Base-by-base conservation (phyloP, 257 asterid genomes). In the Solanum commersonii region DNA sequence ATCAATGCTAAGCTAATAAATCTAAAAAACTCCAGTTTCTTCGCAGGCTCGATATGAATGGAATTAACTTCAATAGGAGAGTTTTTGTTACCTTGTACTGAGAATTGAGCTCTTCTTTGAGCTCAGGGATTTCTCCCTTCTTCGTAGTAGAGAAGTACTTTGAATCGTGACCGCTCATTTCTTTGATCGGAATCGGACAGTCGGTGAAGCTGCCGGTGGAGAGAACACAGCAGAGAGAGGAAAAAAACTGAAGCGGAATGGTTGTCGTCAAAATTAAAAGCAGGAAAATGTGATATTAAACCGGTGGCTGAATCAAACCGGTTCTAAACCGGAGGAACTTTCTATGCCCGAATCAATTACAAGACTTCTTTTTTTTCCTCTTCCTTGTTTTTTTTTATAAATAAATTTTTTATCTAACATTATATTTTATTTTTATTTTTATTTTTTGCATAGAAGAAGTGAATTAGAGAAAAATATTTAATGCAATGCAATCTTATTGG, bases 101-200 rank as follows among this genome's bases (percentile, higher is more conserved):
- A 78, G 99, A 97, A 95, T 97, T 96, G 85, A 95, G 99, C 72
- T 97, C 99, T 87, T 97, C 99, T 88, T 97, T 97, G 93, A 97
- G 99, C 94, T 97, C 99, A 33, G 99, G 99, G 86, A 97, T 97
- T 93, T 97, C 99, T 10, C 99, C 99, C 94, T 97, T 97, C 90
- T 97, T 97, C 88, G 99, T 97, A 88, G 99, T 97, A 90, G 99
- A 97, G 94, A 97, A 97, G 90, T 96, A 97, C 87, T 96, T 97
- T 68, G 99, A 97, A 89, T 97, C 98, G 93, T 95, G 99, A 18
- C 99, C 99, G 92, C 99, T 97, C 99, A 97, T 97, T 90, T 89
- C 88, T 89, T 82, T 29, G 70, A 82, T 82, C 70, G 70, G 44
- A 49, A 82, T 82, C 86, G 18, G 31, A 82, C 86, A 60, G 86